These are phyloP conservation scores for Plenodomus lindquistii DNA, from an alignment of 2,329 filamentous ascomycete genomes.

Conservation along the genomic window DNA sequence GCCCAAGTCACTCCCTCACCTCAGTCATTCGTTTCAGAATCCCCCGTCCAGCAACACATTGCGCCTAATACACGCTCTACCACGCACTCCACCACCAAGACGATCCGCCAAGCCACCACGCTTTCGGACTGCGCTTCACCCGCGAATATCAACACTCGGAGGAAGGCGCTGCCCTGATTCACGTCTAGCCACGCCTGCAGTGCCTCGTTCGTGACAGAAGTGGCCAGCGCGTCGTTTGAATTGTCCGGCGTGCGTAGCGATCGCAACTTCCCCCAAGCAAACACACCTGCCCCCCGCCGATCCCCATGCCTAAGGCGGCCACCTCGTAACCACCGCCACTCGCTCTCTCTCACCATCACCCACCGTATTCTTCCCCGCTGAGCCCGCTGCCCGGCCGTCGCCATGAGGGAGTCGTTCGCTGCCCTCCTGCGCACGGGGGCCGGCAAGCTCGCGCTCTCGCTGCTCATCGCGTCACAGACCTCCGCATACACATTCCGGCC, in stretches of 20 bases:
- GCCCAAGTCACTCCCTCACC: conserved; percentile 29
- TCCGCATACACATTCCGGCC: conserved; percentile 58
- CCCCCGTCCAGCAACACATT: conserved; percentile 14
- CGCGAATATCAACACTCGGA: conserved; percentile 14
- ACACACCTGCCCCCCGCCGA: conserved; percentile 6
- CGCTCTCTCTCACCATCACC: conserved; percentile 10
- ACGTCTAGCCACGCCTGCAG: conserved; percentile 1
- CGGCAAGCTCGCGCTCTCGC: conserved; percentile 42
- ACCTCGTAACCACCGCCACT: conserved; percentile 12
- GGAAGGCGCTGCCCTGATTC: conserved; percentile 6
- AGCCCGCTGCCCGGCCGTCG: conserved; percentile 24
- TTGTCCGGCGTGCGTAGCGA: too few relatives aligned
- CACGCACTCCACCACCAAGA: conserved; percentile 13
- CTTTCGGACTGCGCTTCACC: conserved; percentile 25
- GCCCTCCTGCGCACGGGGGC: conserved; percentile 44
- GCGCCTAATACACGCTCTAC: conserved; percentile 19
- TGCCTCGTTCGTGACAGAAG: conserved; percentile 2
- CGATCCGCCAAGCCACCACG: conserved; percentile 22
- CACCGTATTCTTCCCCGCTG: conserved; percentile 25
- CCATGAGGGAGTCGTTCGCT: conserved; percentile 45
- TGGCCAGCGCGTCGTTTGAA: too few relatives aligned
- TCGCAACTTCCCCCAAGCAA: conserved; percentile 11
- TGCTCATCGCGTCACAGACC: conserved; percentile 35
- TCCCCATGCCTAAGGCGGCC: conserved; percentile 23
- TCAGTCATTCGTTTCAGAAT: conserved; percentile 45